Evolutionary conservation across 345 rosid species (phyloP), one percentile per base, ranked within the genome.

Genomic region (Citrus sp.): DNA sequence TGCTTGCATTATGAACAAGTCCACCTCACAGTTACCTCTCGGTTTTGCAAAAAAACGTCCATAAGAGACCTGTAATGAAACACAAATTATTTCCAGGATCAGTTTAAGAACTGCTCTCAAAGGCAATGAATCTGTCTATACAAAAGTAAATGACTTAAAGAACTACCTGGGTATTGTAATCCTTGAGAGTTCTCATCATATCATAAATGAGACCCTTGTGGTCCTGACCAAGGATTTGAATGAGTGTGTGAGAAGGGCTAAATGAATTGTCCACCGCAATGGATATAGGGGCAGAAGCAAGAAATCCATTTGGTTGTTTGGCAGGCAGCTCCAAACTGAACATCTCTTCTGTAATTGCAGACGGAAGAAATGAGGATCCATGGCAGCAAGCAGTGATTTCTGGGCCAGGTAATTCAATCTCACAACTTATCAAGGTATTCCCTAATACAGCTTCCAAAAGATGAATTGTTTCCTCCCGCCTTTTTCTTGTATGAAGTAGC

Each of bases 191-290:
- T 82, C 91, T 87, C 90, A 86, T 90, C 68, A 86, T 81, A 79
- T 92, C 92, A 38, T 92, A 92, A 61, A 90, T 70, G 65, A 92
- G 92, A 75, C 95, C 95, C 81, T 92, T 92, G 81, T 90, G 92
- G 76, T 92, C 95, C 80, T 77, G 87, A 86, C 95, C 90, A 18
- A 77, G 74, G 63, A 92, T 85, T 75, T 88, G 90, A 67, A 92
- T 28, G 14, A 90, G 87, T 0, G 95, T 92, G 82, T 86, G 93
- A 7, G 91, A 85, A 56, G 88, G 92, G 82, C 95, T 90, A 42
- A 90, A 78, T 19, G 77, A 51, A 70, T 90, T 92, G 83, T 92
- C 95, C 75, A 90, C 85, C 0, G 83, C 70, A 42, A 90, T 81
- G 9, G 88, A 80, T 18, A 88, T 42, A 16, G 89, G 81, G 42